Base-by-base conservation (phyloP, 2,329 filamentous ascomycete species). In the Aspergillus spinulosporus region DNA sequence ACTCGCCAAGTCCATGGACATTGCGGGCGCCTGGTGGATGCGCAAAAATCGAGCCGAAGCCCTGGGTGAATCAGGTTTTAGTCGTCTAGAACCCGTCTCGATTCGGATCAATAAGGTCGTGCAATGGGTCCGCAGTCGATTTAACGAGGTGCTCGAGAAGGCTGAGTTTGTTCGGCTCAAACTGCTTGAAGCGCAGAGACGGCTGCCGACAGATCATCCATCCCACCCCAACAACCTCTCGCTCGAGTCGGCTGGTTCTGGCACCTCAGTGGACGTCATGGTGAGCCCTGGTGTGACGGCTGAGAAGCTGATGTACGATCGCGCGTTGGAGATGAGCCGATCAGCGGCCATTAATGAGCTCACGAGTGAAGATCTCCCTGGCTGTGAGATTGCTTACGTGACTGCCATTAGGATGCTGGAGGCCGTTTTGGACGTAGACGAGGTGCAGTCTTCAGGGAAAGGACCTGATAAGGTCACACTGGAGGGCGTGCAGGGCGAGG, bases 91-190 rank as follows among this genome's bases (percentile, higher is more conserved):
- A 29, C 69, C 76, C n/a, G 74, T 85, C 9, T 82, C 84, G 1
- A 82, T 84, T 47, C 86, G 92, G 48, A 91, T 99, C 73, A 97
- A 96, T 68, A 89, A 88, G 40, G 91, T 95, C 6, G 94, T 99
- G 0, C 93, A 97, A 72, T 99, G 93, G 94, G 88, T 96, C 54
- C 89, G 94, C 34, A 84, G 82, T 63, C 89, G 93, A 4, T 99
- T 99, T 81, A 99, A 99, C 69, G 94, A 97, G 71, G 94, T 96
- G 39, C 78, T 97, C 59, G 92, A 97, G 75, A 99, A 99, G 77
- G 92, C 92, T 0, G 93, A 97, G 68, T 83, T 97, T 62, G 92
- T 96, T n/a, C 89, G 91, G 46, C 80, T 92, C 46, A 95, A 92
- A 71, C 82, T 99, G 48, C 80, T 91, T 44, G 90, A 96, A 60